Evolutionary conservation across 2,329 filamentous ascomycete species (phyloP).

Genomic region (Trichoderma sp.): DNA sequence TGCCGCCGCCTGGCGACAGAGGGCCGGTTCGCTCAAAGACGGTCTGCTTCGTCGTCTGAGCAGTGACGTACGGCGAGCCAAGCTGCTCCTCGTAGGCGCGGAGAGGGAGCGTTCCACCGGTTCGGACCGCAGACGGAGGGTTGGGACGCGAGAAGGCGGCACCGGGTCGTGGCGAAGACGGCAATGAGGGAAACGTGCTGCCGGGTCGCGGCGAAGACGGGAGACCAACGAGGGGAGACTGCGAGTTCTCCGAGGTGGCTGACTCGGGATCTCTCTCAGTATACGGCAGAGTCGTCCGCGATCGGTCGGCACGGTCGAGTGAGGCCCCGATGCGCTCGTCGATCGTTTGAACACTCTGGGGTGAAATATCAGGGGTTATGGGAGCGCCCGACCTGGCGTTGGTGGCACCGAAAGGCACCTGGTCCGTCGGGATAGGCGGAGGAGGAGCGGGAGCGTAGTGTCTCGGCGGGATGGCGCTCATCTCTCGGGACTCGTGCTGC

Average conservation of each 20-base stretch:
- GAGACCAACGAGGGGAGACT: conserved; percentile 55
- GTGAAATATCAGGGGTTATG: conserved; percentile 44
- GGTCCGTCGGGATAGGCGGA: conserved; percentile 57
- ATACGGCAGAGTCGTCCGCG: conserved; percentile 45
- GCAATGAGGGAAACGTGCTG: conserved; percentile 44
- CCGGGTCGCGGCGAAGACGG: conserved; percentile 48
- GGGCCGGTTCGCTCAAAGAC: conserved; percentile 61
- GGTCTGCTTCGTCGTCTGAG: conserved; percentile 62
- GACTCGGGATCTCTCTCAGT: conserved; percentile 54
- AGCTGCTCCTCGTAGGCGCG: conserved; percentile 63
- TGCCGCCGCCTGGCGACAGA: conserved; percentile 57
- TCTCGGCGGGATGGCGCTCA: conserved; percentile 60
- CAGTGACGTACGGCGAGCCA: conserved; percentile 51
- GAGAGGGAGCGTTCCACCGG: conserved; percentile 60
- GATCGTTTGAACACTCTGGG: conserved; percentile 51
- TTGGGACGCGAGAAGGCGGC: conserved; percentile 54
- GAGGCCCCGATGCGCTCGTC: conserved; percentile 57
- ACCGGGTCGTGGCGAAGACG: conserved; percentile 55
- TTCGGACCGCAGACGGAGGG: conserved; percentile 58
- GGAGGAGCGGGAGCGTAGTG: conserved; percentile 61
- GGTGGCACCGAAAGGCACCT: conserved; percentile 42
- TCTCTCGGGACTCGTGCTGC: conserved; percentile 56
- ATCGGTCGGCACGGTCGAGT: conserved; percentile 39
- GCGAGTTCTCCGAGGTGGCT: conserved; percentile 55
- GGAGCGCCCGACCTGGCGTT: conserved; percentile 36